Base-by-base conservation (phyloP, 2,329 filamentous ascomycete genomes). In the Aureobasidium namibiae region DNA sequence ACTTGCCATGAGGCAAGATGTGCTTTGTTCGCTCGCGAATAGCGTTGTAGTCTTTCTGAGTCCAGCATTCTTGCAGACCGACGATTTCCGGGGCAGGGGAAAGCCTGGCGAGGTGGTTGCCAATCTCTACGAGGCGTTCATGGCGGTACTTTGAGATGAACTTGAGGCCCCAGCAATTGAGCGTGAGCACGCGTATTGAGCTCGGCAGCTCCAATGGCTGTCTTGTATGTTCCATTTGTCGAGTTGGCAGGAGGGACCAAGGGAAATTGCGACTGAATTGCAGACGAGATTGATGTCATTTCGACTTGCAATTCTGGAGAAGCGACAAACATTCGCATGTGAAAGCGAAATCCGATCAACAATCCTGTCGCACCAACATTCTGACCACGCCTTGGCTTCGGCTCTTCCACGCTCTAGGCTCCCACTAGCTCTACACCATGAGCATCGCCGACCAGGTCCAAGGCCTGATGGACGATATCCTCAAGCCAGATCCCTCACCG, bases 141-240 rank as follows among this genome's bases (percentile, higher is more conserved):
- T 82, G 78, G 65, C 92, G 89, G 65, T 89, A 82, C 65, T 86
- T 86, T 54, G 92, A 86, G 68, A 97, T 80, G 76, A 85, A 90
- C 69, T 95, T 92, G 62, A 97, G 84, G 54, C 94, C 94, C 92
- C 94, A 97, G 83, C 91, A 96, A 75, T 99, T 99, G 72, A 96
- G 83, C 4, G 90, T 94, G 64, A 96, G 77, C 65, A 97, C 80
- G 68, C 88, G 87, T 70, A 97, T 80, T 33, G 75, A 76, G 18
- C 81, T 72, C 7, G 83, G 65, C 68, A 71, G 62, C 44, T 60
- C 49, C 45, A n/a, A n/a, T 24, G 60, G 23, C 6, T 48, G 18
- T 21, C 23, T 23, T 18, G 31, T 9, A 6, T 44, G 2, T 1
- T 48, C 39, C 60, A 61, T 63, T 26, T 29, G n/a, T 39, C 9